Evolutionary conservation across 176 grass and related monocot genomes (phyloP), one percentile per base, ranked within the genome.

Genomic region (Aegilops sharonensis): DNA sequence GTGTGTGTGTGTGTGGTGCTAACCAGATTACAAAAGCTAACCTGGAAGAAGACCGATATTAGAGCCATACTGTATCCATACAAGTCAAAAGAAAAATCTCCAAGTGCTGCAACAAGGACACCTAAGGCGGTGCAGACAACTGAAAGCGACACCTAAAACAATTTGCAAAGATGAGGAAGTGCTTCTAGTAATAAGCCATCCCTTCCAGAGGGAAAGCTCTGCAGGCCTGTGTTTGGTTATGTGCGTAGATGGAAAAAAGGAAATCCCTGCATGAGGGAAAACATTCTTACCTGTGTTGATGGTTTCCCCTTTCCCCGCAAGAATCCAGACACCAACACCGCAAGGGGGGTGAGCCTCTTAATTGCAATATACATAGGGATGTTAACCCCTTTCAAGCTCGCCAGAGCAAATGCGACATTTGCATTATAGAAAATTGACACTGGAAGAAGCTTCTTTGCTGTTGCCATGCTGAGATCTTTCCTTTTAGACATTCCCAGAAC

Each of bases 361-460:
- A 98, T 84, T n/a, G 96, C 96, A 86, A 98, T 98, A 75, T 98
- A 98, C 96, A 98, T 98, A 83, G 96, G 96, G 65, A 98, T 98
- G 83, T 98, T 98, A 68, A 98, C 88, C 39, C 96, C 96, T 85
- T 98, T 95, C 85, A 98, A 81, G 88, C 96, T 98, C 39, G 96
- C 96, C 17, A 98, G 64, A 82, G 96, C 96, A 79, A 98, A 98
- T n/a, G 89, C 96, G 35, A 98, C 96, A 88, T 98, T 98, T 36
- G 96, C 96, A 86, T 98, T 98, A 85, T 98, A 98, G 78, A 98
- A 98, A 48, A 98, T 64, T 3, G 96, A 98, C 24, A 98, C 6
- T 0, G 93, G 93, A 73, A 98, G 88, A 92, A 98, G 96, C 87
- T 98, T 95, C 84, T 92, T 98, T 61, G 93, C 96, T 1, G 76